A percentile compares a stretch with the other conserved stretches of the same genome.
These are phyloP conservation scores for Salinomyces thailandicus DNA, from an alignment of 2,329 filamentous ascomycete genomes.

Conservation along the genomic window DNA sequence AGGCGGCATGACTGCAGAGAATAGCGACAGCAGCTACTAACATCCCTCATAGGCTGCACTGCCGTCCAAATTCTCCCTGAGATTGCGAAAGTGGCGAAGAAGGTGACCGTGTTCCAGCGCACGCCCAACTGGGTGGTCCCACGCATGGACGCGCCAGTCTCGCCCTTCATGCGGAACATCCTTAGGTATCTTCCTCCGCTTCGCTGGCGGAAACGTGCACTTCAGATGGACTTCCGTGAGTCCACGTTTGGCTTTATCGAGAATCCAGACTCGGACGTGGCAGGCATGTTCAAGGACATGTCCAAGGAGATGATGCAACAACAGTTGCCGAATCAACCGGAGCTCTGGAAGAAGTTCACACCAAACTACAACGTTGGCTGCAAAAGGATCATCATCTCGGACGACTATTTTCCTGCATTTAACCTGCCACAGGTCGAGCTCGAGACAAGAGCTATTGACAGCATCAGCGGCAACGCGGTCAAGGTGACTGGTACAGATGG, in stretches of 20 bases:
- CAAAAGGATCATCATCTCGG: constrained; percentile 44
- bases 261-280: constrained; percentile 31
- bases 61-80: constrained; percentile 50
- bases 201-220: constrained; percentile 40
- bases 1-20: constrained; percentile 1
- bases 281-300: constrained; percentile 30
- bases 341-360: constrained; percentile 44
- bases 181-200: constrained; percentile 43
- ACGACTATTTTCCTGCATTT: constrained; percentile 47
- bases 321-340: constrained; percentile 37
- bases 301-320: constrained; percentile 32
- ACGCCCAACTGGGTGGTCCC: constrained; percentile 51
- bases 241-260: constrained; percentile 35
- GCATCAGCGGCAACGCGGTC: constrained; percentile 39
- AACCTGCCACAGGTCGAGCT: constrained; percentile 38
- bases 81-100: constrained; percentile 39
- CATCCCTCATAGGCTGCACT: constrained; percentile 37
- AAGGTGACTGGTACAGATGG: constrained; percentile 31
- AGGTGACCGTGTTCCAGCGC: constrained; percentile 46
- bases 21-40: constrained; percentile 2
- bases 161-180: constrained; percentile 31
- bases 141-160: constrained; percentile 39
- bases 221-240: constrained; percentile 48
- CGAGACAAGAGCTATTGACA: constrained; percentile 40
- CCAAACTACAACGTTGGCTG: constrained; percentile 46